Conservation (phyloP, 2,329 filamentous ascomycete species). For the Rhynchosporium agropyri region DNA sequence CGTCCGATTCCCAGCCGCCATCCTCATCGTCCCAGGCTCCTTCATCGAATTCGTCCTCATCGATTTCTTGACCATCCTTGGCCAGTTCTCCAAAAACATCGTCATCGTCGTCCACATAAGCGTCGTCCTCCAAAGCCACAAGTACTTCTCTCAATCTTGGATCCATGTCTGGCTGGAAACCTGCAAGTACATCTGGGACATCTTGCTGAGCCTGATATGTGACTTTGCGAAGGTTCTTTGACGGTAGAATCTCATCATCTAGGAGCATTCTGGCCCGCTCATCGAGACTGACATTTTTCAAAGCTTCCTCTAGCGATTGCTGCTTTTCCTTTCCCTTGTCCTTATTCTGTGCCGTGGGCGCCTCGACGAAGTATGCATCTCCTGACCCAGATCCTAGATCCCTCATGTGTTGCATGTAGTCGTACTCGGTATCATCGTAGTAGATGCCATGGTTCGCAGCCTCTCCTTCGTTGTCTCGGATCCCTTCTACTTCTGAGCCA, state of each 20-base stretch:
- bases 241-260: conserved; percentile 75
- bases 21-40: conserved; percentile 61
- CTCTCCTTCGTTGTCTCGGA: conserved; percentile 92
- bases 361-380: conserved; percentile 82
- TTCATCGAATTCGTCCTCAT: conserved; percentile 78
- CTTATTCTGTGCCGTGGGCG: conserved; percentile 63
- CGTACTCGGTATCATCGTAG: conserved; percentile 93
- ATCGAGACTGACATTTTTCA: conserved; percentile 63
- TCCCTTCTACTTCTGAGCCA: conserved; percentile 62
- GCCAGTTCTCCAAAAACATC: conserved; percentile 81
- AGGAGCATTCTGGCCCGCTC: conserved; percentile 61
- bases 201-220: conserved; percentile 94
- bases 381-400: conserved; percentile 74
- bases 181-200: conserved; percentile 85
- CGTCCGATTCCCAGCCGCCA: conserved; percentile 94
- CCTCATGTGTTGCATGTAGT: conserved; percentile 99
- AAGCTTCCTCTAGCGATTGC: conserved; percentile 77
- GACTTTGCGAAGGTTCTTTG: conserved; percentile 73
- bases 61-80: conserved; percentile 70
- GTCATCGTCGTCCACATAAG: conserved; percentile 81
- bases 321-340: conserved; percentile 77
- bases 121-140: conserved; percentile 93
- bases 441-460: conserved; percentile 92
- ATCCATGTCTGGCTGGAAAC: conserved; percentile 98
- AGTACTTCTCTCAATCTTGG: conserved; percentile 86